Conservation (phyloP, 768 basidiomycete genomes). For the Tremella mesenterica region DNA sequence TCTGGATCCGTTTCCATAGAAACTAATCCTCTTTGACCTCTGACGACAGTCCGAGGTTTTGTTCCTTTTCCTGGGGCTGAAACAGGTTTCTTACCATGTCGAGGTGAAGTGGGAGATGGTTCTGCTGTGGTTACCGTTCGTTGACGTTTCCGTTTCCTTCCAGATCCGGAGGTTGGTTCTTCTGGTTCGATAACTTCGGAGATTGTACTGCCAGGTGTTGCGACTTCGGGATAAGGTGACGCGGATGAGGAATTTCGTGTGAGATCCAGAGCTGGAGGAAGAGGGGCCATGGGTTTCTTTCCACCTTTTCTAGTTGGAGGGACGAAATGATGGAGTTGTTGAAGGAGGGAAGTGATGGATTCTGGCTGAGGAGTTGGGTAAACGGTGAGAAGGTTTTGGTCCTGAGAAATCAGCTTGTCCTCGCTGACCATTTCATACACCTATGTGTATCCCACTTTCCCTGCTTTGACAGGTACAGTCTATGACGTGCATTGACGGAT, state of each 20-base stretch:
- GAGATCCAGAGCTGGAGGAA: constrained; percentile 21
- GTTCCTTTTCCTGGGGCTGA: constrained; percentile 25
- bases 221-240: constrained; percentile 9
- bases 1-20: constrained; percentile 40
- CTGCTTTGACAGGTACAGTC: too few relatives aligned
- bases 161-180: neutral
- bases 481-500: too few relatives aligned
- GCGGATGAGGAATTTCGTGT: constrained; percentile 8
- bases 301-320: constrained; percentile 29
- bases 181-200: constrained; percentile 1
- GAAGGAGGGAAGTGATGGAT: constrained; percentile 14
- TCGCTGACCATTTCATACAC: neutral
- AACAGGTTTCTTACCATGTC: constrained; percentile 24
- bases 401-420: constrained; percentile 48
- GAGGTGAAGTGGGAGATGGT: constrained; percentile 3
- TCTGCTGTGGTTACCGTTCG: neutral
- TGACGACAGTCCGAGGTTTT: constrained; percentile 29
- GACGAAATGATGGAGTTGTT: constrained; percentile 24
- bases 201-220: constrained; percentile 1
- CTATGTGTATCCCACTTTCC: neutral
- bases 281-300: constrained; percentile 23
- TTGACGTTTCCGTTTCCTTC: neutral
- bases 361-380: constrained; percentile 29
- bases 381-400: constrained; percentile 58
- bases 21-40: constrained; percentile 27